A percentile compares a stretch with the other conserved stretches of the same genome.
phyloP scores from a whole-genome alignment of 2,329 filamentous ascomycete species.

The Ustilaginoidea virens region DNA sequence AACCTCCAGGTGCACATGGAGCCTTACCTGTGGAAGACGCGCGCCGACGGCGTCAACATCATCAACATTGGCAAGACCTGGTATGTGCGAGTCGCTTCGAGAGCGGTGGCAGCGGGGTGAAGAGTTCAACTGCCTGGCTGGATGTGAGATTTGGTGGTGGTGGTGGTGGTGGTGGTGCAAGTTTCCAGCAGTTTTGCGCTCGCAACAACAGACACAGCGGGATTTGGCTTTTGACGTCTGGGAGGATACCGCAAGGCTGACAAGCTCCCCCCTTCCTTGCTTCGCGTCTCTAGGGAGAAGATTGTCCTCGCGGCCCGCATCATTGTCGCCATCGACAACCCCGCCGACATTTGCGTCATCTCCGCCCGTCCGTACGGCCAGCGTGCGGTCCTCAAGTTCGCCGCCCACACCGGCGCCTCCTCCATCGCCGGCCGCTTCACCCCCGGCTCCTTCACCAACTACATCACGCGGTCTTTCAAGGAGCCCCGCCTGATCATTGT shows the following conservation, averaged over 20 bases:
- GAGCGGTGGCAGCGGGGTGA: no score
- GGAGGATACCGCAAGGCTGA: no score
- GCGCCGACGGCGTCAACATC: slow-evolving; percentile 94
- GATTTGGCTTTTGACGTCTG: no score
- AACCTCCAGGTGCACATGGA: slow-evolving; percentile 99
- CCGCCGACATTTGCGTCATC: slow-evolving; percentile 97
- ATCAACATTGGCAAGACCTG: slow-evolving; percentile 99
- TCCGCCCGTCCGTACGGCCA: slow-evolving; percentile 98
- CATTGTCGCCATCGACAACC: slow-evolving; percentile 98
- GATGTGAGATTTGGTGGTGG: no score
- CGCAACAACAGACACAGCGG: no score
- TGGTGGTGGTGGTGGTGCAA: no score
- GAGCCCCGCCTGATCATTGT: slow-evolving; percentile 99
- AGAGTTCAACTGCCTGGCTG: no score
- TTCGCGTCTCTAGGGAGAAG: slow-evolving; percentile 69
- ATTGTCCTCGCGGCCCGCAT: slow-evolving; percentile 97
- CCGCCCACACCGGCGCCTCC: slow-evolving; percentile 91
- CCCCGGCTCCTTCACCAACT: slow-evolving; percentile 99
- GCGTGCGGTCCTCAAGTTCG: slow-evolving; percentile 99
- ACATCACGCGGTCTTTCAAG: slow-evolving; percentile 99
- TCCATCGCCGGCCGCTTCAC: slow-evolving; percentile 99
- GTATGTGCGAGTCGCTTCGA: slow-evolving; percentile 41
- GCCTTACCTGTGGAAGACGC: slow-evolving; percentile 99
- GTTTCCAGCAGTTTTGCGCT: no score
- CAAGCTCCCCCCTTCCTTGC: no score